Conservation (phyloP, 2,329 filamentous ascomycete genomes). For the Fusarium camptoceras region DNA sequence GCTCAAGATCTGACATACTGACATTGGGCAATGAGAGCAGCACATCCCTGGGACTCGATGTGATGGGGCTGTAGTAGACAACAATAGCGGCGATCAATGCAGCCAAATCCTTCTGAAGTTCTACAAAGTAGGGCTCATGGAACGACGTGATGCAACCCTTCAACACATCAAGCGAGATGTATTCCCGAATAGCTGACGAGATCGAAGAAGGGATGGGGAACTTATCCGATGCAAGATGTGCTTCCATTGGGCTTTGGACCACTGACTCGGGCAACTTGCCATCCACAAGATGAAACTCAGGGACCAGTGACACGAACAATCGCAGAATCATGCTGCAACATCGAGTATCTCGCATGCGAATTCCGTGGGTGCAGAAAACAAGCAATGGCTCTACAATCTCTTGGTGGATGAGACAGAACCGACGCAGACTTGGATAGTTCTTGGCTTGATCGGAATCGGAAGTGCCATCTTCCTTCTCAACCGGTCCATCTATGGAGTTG, state of each 20-base stretch:
- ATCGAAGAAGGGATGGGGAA: conserved; percentile 65
- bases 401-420: conserved; percentile 83
- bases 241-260: conserved; percentile 43
- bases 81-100: conserved; percentile 88
- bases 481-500: conserved; percentile 48
- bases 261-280: conserved; percentile 44
- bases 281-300: conserved; percentile 77
- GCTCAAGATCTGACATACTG: conserved; percentile 73
- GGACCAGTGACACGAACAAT: conserved; percentile 86
- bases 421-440: conserved; percentile 72
- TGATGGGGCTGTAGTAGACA: conserved; percentile 77
- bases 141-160: conserved; percentile 91
- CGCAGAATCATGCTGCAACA: conserved; percentile 88
- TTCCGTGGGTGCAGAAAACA: conserved; percentile 89
- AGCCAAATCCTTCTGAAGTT: conserved; percentile 92
- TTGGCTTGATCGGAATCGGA: conserved; percentile 51
- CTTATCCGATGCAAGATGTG: conserved; percentile 50
- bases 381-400: conserved; percentile 88
- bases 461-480: conserved; percentile 41
- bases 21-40: conserved; percentile 86
- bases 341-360: conserved; percentile 89
- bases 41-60: conserved; percentile 77
- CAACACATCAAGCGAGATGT: conserved; percentile 88
- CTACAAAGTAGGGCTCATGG: conserved; percentile 96
- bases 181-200: conserved; percentile 81